Conservation (phyloP, 306 rosid genomes). For the cucumber (Cucumis sativus) region Cucumber_9930_V3 NC_026656.2:9689501-9690000, state of each 20-base stretch:
- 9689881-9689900: neutral
- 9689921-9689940: neutral
- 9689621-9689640: neutral
- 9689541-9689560: neutral
- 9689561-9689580: neutral
- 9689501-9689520: conserved; percentile 42
- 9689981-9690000: neutral
- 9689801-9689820: conserved; percentile 25
- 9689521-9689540: conserved; percentile 45
- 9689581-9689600: conserved; percentile 1
- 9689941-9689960: too few species aligned
- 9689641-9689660: conserved; percentile 46
- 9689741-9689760: conserved; percentile 94
- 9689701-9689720: conserved; percentile 88
- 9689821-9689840: neutral
- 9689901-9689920: neutral
- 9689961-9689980: neutral
- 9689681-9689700: conserved; percentile 96
- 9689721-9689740: conserved; percentile 89
- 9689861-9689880: neutral
- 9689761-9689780: conserved; percentile 76
- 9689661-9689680: conserved; percentile 88
- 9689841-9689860: neutral
- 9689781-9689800: conserved; percentile 82
- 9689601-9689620: neutral